Base-by-base conservation (phyloP, 768 basidiomycete species). In the Hygrocybe coccinea region DNA sequence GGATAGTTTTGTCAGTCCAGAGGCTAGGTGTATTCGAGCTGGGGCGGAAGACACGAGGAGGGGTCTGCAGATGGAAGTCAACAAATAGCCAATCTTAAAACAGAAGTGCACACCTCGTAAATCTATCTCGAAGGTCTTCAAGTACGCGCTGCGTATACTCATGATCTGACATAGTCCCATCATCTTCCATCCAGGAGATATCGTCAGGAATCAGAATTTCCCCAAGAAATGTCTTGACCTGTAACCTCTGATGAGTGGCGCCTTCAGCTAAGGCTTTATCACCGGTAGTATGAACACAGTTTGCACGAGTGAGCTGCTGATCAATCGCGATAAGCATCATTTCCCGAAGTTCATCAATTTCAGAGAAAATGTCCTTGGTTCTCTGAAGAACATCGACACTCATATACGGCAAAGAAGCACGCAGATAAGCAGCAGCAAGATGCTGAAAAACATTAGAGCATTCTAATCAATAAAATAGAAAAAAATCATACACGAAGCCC, bases 161-260 rank as follows among this genome's bases (percentile, higher is more conserved):
- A 5, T 65, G 60, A 37, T 81, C 76, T 1, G 73, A 60, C 17
- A 77, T 62, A 8, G 63, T 66, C 41, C 74, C 71, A 46, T 83
- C 81, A 46, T 80, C 78, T 22, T 79, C 79, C 76, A 80, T 81
- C 85, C 83, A 86, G 11, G 71, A 62, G 6, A 81, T 60, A 1
- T 73, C 64, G 54, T 78, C 74, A 17, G 79, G 77, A 52, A 71
- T 60, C 17, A 82, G 69, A 39, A 86, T 70, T 1, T 71, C 66
- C 54, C 70, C 63, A 19, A 76, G 62, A 9, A 74, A 59, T 22
- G 57, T 59, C 56, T 62, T 67, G 24, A 74, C 62, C 37, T 59
- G 64, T 64, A 67, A 64, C 29, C 67, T 68, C 78, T 77, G 79
- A 7, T 60, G 24, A 46, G 54, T 10, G 43, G 57, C 10, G 19